A percentile compares a stretch with the other conserved stretches of the same genome.
Evolutionary conservation across 192 early-diverging fungal genomes (phyloP).

Genomic region (Geosiphon pyriformis): DNA sequence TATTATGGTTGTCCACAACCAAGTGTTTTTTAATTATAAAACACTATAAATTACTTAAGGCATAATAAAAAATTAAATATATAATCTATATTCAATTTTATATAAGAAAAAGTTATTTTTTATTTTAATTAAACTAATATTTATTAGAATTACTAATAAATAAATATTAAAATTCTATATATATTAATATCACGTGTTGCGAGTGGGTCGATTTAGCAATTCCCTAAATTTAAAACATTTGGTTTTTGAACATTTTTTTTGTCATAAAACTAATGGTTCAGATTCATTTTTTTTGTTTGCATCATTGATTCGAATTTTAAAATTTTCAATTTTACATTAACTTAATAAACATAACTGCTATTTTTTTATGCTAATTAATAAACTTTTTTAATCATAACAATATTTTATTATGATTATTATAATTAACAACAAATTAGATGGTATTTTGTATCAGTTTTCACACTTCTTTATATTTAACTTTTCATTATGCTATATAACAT

Average conservation of each 20-base stretch:
- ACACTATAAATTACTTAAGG: too few species aligned
- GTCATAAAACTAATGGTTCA: background rate
- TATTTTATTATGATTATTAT: background rate
- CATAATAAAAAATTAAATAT: too few species aligned
- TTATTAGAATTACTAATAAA: too few species aligned
- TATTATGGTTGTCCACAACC: too few species aligned
- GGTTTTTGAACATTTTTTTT: background rate
- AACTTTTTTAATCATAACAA: background rate
- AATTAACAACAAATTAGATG: background rate
- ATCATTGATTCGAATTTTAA: background rate
- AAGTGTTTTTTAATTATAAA: too few species aligned
- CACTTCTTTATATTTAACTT: background rate
- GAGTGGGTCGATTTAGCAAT: too few species aligned
- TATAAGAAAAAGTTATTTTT: too few species aligned
- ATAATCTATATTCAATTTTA: too few species aligned
- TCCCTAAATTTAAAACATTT: background rate
- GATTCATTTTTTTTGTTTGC: background rate
- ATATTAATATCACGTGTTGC: too few species aligned
- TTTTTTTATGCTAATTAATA: constrained; percentile 1
- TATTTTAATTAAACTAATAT: too few species aligned
- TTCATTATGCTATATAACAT: background rate
- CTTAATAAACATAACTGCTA: background rate
- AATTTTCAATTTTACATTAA: background rate
- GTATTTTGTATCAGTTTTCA: background rate
- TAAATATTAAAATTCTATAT: too few species aligned